Conservation (phyloP, 495 filamentous ascomycete genomes). For the Penicillium crystallinum region DNA sequence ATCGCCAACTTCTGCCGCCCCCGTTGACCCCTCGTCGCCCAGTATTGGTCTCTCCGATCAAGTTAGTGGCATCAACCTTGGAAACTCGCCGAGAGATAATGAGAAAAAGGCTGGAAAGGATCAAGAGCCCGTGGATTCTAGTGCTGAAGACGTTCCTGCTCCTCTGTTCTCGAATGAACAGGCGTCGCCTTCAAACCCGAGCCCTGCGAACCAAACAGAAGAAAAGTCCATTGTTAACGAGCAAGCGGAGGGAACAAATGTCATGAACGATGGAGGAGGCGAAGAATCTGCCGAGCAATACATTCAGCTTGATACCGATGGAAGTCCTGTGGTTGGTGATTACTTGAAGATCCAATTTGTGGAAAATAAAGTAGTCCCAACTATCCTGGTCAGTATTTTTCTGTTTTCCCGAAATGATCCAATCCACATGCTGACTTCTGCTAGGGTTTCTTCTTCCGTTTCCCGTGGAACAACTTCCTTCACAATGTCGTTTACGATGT, state of each 20-base stretch:
- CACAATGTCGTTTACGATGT: constrained; percentile 99
- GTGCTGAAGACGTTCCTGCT: constrained; percentile 62
- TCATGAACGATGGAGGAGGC: constrained; percentile 25
- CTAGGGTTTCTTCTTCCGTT: constrained; percentile 93
- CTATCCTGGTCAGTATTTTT: constrained; percentile 79
- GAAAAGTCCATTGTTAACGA: constrained; percentile 21
- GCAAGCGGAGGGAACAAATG: constrained; percentile 13
- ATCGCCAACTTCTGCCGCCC: not conserved
- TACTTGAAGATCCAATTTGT: constrained; percentile 97
- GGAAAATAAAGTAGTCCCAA: constrained; percentile 88
- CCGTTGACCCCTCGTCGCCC: constrained; percentile 40
- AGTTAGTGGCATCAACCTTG: constrained; percentile 49
- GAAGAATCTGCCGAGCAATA: constrained; percentile 36
- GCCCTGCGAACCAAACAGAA: constrained; percentile 21
- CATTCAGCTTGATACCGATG: constrained; percentile 58
- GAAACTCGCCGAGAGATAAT: constrained; percentile 21
- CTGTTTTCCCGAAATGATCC: not conserved
- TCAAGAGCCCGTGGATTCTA: constrained; percentile 39
- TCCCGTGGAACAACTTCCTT: constrained; percentile 99
- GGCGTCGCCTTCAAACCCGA: constrained; percentile 9
- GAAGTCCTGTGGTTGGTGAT: constrained; percentile 91
- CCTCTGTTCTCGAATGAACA: constrained; percentile 53
- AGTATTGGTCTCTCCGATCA: constrained; percentile 47
- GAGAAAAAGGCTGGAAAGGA: constrained; percentile 1
- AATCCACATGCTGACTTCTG: constrained; percentile 1